Evolutionary conservation across 1,284 basidiomycete genomes (phyloP).

Genomic region (Termitomyces sp.): DNA sequence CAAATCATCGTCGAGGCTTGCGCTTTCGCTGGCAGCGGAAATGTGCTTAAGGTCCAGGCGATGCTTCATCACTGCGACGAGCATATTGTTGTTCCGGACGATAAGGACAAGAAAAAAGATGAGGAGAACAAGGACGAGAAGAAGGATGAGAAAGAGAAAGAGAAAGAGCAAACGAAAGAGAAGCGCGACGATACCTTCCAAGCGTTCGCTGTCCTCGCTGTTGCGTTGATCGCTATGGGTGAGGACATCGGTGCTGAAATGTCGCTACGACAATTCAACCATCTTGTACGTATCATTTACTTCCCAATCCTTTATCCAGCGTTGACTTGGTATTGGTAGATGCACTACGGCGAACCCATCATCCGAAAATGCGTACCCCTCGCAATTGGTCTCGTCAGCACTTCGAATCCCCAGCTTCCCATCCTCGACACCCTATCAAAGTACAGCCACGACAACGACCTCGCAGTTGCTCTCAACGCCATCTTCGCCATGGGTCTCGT

Average conservation of each 20-base stretch:
- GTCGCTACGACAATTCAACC: constrained; percentile 92
- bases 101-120: constrained; percentile 49
- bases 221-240: constrained; percentile 96
- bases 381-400: constrained; percentile 90
- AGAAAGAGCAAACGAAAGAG: constrained; percentile 51
- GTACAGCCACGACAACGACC: constrained; percentile 98
- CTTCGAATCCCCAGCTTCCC: constrained; percentile 94
- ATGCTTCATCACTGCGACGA: constrained; percentile 95
- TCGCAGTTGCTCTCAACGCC: constrained; percentile 92
- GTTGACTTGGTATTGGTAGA: constrained; percentile 42
- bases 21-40: constrained; percentile 93
- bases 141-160: constrained; percentile 47
- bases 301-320: neutral
- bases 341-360: constrained; percentile 96
- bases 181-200: constrained; percentile 83
- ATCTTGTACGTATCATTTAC: constrained; percentile 56
- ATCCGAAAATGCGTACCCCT: constrained; percentile 95
- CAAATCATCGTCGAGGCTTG: constrained; percentile 94
- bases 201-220: constrained; percentile 90
- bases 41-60: constrained; percentile 90
- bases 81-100: constrained; percentile 65
- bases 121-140: constrained; percentile 51
- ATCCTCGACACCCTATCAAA: constrained; percentile 99
- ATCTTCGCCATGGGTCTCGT: constrained; percentile 99
- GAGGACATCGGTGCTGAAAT: constrained; percentile 98